Evolutionary conservation across 108 stramenopile species (phyloP), one percentile per base, ranked within the genome.

Genomic region (Pseudonitzschia multiseries): DNA sequence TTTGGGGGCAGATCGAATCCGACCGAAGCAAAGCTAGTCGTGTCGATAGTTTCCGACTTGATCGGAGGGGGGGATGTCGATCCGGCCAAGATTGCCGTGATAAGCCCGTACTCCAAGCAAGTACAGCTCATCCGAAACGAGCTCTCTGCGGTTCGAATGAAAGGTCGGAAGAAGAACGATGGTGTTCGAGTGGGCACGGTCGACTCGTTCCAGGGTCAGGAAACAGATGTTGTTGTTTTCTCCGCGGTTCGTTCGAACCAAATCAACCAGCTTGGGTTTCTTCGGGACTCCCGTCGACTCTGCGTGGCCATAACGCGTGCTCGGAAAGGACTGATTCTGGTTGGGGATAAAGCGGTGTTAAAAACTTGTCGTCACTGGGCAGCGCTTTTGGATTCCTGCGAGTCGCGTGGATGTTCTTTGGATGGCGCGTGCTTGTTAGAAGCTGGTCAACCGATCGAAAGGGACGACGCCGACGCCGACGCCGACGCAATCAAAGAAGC

Each of bases 231-330:
- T 2, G 87, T 91, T 2, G 36, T 91, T 14, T 83, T 89, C 54
- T 87, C 87, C 5, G 80, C 84, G 4, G 86, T 85, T 9, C 75
- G 92, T 21, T 84, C 86, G 0, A 86, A 86, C 69, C 44, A 57
- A 22, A 21, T 84, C 18, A 73, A 79, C 40, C 86, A 87, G 32
- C 59, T 97, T 29, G 94, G 96, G 6, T 97, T 97, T 56, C 59
- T 97, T 18, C 72, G 89, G 4, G 96, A 97, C 66, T 46, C 73
- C 28, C 69, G 93, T 33, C 79, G 96, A 31, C 69, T 96, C 31
- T 91, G 91, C 71, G 96, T 96, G 6, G 96, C 94, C 2, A 75
- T 96, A 36, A 96, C 96, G 12, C 67, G 96, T 28, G 94, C 96
- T 1, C 84, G 72, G 60, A 85, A 81, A n/a, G 85, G 84, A 12